phyloP scores from a whole-genome alignment of 2,329 filamentous ascomycete genomes.

The Epichloe baconii region DNA sequence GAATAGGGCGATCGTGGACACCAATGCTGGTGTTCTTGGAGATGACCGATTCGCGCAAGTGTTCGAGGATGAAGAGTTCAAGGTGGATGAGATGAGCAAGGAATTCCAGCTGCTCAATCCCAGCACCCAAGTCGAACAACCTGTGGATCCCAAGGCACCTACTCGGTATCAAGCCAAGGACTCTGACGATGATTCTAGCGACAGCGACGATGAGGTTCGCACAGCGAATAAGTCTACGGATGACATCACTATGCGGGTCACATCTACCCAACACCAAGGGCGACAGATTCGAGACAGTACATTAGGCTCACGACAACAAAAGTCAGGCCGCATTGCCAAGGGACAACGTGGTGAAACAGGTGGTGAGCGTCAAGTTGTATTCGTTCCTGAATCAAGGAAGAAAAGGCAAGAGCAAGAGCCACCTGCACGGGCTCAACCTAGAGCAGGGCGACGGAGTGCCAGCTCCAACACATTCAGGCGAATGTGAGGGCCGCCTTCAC shows the following conservation, averaged over 20 bases:
- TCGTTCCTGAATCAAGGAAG: slow-evolving; percentile 47
- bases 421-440: slow-evolving; percentile 20
- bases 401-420: slow-evolving; percentile 29
- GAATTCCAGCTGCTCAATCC: slow-evolving; percentile 88
- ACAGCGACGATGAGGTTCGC: slow-evolving; percentile 20
- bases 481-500: slow-evolving; percentile 28
- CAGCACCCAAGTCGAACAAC: slow-evolving; percentile 48
- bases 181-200: slow-evolving; percentile 32
- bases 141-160: slow-evolving; percentile 21
- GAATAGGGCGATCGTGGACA: slow-evolving; percentile 43
- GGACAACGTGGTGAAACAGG: slow-evolving; percentile 34
- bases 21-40: slow-evolving; percentile 54
- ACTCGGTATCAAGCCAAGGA: slow-evolving; percentile 25
- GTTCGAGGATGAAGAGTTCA: slow-evolving; percentile 89
- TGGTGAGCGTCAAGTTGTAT: slow-evolving; percentile 58
- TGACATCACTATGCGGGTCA: slow-evolving; percentile 51
- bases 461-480: slow-evolving; percentile 63
- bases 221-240: slow-evolving; percentile 17
- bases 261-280: slow-evolving; percentile 51
- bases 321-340: slow-evolving; percentile 33
- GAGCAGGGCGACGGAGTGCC: slow-evolving; percentile 49
- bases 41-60: slow-evolving; percentile 79
- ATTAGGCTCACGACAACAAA: slow-evolving; percentile 42
- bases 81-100: slow-evolving; percentile 74
- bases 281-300: slow-evolving; percentile 41